Evolutionary conservation across 108 stramenopile species (phyloP), one percentile per base, ranked within the genome.

Genomic region (Nannochloropsis salina): DNA sequence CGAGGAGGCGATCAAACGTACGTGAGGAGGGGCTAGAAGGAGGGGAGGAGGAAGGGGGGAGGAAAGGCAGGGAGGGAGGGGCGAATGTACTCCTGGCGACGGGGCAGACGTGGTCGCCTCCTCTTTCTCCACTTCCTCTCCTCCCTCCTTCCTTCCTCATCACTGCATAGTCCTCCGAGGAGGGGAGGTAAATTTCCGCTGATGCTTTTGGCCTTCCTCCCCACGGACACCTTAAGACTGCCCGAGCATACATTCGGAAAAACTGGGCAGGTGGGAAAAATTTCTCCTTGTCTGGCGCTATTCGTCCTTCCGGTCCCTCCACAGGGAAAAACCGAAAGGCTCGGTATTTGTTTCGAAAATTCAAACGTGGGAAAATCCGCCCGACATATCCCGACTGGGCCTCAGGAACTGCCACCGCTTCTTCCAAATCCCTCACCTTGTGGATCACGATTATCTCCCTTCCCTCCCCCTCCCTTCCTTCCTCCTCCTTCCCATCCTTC

Each of bases 321-420:
- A 2, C 61, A 74, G n/a, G n/a, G 2, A 74, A 6, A 2, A 74
- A 74, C 15, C 61, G 61, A 4, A 74, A 6, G 4, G 15, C 61
- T n/a, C 61, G 15, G 61, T 6, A 74, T 6, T 74, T 74, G 61
- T 74, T 74, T 4, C n/a, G n/a, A n/a, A 74, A 74, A 3, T 6
- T 74, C 2, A 74, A n/a, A 6, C 61, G 61, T 15, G 61, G 61
- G 8, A 74, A 74, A 8, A 74, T 6, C n/a, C 61, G 15, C 8
- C 61, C 61, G 20, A n/a, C n/a, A n/a, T 6, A 74, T 0, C 6
- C 61, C 3, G 20, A 15, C n/a, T n/a, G 15, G 20, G 61, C 61
- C 61, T 74, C 61, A 74, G 61, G 5, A 74, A 74, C 61, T n/a
- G 61, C 61, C 61, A 74, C 61, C n/a, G 61, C 61, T n/a, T 15